Evolutionary conservation across 2,329 filamentous ascomycete species (phyloP).

Genomic region (Fonsecaea monophora): DNA sequence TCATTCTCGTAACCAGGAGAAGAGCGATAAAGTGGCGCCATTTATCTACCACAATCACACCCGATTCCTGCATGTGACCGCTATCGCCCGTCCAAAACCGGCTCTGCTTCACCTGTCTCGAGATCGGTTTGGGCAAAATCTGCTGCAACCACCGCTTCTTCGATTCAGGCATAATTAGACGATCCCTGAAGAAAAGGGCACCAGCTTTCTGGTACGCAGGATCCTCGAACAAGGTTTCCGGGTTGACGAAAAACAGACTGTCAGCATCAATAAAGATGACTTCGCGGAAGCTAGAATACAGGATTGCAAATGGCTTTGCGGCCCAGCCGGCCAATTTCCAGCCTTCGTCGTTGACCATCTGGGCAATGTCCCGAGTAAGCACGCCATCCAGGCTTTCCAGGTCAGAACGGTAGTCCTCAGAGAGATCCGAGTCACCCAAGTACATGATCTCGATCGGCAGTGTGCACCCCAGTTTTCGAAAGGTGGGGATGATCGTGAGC

Average conservation of each 20-base stretch:
- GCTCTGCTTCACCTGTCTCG: slow-evolving; percentile 48
- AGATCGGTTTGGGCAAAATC: slow-evolving; percentile 54
- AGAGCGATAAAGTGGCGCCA: slow-evolving; percentile 55
- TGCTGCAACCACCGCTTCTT: slow-evolving; percentile 51
- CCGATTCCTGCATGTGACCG: slow-evolving; percentile 51
- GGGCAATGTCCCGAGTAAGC: slow-evolving; percentile 53
- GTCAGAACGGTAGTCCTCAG: slow-evolving; percentile 50
- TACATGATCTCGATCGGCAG: slow-evolving; percentile 42
- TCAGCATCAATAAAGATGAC: slow-evolving; percentile 58
- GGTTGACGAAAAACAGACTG: slow-evolving; percentile 53
- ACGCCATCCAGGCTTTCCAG: slow-evolving; percentile 54
- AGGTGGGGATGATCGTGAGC: slow-evolving; percentile 50
- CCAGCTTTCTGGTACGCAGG: slow-evolving; percentile 52
- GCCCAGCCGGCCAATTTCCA: slow-evolving; percentile 57
- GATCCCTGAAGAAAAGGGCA: slow-evolving; percentile 57
- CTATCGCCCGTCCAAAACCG: slow-evolving; percentile 40
- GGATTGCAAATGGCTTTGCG: slow-evolving; percentile 56
- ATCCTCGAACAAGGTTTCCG: slow-evolving; percentile 52
- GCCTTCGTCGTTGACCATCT: slow-evolving; percentile 54
- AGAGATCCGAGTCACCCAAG: slow-evolving; percentile 54
- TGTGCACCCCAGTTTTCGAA: slow-evolving; percentile 39
- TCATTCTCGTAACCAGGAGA: slow-evolving; percentile 46
- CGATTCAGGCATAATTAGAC: slow-evolving; percentile 50
- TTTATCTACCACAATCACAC: slow-evolving; percentile 57
- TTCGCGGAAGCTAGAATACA: slow-evolving; percentile 57